Evolutionary conservation across 2,329 filamentous ascomycete species (phyloP), one percentile per base, ranked within the genome.

Genomic region (Colletotrichum abscissum): DNA sequence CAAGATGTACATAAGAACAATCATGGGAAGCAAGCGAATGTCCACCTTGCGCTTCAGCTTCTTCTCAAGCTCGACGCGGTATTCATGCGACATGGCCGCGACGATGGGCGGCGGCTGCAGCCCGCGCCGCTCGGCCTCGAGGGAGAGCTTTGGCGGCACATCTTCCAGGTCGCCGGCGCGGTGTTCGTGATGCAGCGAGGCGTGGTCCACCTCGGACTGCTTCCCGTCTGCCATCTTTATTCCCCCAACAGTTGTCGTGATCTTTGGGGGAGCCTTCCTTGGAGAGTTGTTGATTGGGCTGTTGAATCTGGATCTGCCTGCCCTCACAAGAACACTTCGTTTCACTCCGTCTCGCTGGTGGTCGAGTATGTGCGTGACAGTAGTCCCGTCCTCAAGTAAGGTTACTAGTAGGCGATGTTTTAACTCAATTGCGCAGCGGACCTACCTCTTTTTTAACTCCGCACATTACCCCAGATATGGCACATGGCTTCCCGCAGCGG

Each of bases 1-100:
- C 69, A 92, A 81, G 0, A 92, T 81, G 75, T 91, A 74, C 38
- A 72, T 73, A 77, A 86, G 28, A 81, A 92, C 84, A 91, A 94
- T 74, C 88, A 80, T 82, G 5, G 87, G 87, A 16, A 83, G 67
- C 30, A 83, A 67, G 33, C 75, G 79, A 33, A 88, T 75, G 8
- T 86, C 81, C 76, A 88, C 82, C 77, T 82, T 82, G 26, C 81
- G 79, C 19, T 82, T 76, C 3, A 83, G 78, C 60, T 76, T 78
- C 66, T 78, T 79, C 74, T 83, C 81, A 63, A 74, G 38, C 35
- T 52, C 68, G 42, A 42, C 35, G 62, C 68, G 72, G 6, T 74
- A 63, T 38, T 74, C 72, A 14, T 42, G 58, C 35, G 60, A 67
- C 72, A 74, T 74, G n/a, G 62, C 68, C 19, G 67, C 67, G n/a